A percentile compares a stretch with the other conserved stretches of the same genome.
Conservation (phyloP, 371 early-diverging fungal genomes). For the Massospora cicadina region DNA sequence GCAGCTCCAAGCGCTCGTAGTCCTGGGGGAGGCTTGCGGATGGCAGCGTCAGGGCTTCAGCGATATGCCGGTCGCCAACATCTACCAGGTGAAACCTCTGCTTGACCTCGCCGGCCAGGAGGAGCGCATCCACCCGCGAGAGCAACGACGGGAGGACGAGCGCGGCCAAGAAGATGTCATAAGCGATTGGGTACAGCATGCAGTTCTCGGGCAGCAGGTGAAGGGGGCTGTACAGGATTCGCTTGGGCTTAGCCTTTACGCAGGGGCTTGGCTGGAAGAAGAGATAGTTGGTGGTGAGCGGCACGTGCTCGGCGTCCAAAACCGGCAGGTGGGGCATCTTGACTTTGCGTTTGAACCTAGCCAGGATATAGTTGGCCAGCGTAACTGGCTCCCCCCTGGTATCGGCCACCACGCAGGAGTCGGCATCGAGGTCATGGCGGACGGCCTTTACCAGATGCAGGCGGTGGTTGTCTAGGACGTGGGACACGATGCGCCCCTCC, state of each 20-base stretch:
- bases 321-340: constrained; percentile 26
- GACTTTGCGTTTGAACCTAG: constrained; percentile 16
- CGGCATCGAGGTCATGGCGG: background rate
- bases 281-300: constrained; percentile 23
- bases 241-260: constrained; percentile 8
- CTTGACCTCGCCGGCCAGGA: constrained; percentile 35
- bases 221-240: constrained; percentile 17
- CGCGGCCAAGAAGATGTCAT: constrained; percentile 28
- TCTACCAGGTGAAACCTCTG: constrained; percentile 22
- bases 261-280: constrained; percentile 20
- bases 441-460: background rate
- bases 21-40: constrained; percentile 44
- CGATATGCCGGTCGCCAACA: constrained; percentile 25
- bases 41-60: constrained; percentile 58
- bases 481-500: background rate
- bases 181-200: constrained; percentile 24
- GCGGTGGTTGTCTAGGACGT: background rate
- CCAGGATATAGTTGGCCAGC: constrained; percentile 24
- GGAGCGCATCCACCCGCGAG: constrained; percentile 39
- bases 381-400: background rate
- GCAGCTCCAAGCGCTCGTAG: constrained; percentile 88
- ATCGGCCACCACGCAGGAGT: background rate
- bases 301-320: constrained; percentile 22
- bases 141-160: constrained; percentile 45
- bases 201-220: constrained; percentile 41